phyloP scores from a whole-genome alignment of 2,329 filamentous ascomycete species.

The Cercospora zeae-maydis region DNA sequence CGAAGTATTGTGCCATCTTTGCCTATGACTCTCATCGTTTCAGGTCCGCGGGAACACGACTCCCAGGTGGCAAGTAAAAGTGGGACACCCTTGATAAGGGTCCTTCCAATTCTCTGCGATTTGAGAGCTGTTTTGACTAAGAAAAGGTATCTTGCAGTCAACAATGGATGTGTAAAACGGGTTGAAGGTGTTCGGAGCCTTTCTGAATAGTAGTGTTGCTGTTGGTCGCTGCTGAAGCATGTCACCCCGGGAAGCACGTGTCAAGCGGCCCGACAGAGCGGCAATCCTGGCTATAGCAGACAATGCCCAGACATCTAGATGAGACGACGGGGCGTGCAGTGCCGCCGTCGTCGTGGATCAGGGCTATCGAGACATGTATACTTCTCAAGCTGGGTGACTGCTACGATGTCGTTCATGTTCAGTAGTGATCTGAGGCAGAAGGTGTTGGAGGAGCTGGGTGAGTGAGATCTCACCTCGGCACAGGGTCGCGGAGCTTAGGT shows the following conservation, averaged over 20 bases:
- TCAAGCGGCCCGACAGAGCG: background rate
- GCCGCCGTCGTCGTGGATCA: background rate
- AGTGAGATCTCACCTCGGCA: background rate
- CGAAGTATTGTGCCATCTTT: too few relatives aligned
- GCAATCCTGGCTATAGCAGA: background rate
- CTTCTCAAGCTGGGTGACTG: background rate
- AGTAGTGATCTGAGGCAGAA: background rate
- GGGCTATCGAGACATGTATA: background rate
- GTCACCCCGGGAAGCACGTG: background rate
- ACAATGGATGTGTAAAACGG: too few relatives aligned
- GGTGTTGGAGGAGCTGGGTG: background rate
- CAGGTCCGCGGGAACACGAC: too few relatives aligned
- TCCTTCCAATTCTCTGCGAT: too few relatives aligned
- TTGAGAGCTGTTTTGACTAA: too few relatives aligned
- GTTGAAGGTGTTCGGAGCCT: too few relatives aligned
- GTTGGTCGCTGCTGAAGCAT: too few relatives aligned
- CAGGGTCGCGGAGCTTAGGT: background rate
- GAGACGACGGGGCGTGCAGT: background rate
- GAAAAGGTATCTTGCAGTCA: background rate
- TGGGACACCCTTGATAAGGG: too few relatives aligned
- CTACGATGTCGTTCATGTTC: background rate
- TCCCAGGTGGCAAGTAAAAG: too few relatives aligned
- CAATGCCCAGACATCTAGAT: background rate
- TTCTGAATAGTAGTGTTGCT: too few relatives aligned
- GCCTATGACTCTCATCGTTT: too few relatives aligned